A percentile compares a stretch with the other conserved stretches of the same genome.
These are phyloP conservation scores for Chytridiales sp. DNA, from an alignment of 371 early-diverging fungal genomes.

Conservation along the genomic window DNA sequence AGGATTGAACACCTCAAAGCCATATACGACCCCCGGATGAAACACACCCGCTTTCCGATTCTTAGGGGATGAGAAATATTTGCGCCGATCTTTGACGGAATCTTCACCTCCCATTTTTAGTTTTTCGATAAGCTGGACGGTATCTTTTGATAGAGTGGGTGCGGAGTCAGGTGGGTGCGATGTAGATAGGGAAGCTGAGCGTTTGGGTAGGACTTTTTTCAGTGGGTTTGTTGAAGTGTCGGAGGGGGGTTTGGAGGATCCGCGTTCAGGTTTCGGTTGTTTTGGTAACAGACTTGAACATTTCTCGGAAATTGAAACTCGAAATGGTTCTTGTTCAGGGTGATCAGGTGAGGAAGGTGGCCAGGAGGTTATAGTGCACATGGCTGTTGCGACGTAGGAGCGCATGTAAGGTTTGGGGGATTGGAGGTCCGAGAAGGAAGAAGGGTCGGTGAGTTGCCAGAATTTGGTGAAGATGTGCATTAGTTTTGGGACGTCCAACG, in stretches of 20 bases:
- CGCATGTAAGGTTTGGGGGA: slow-evolving; percentile 25
- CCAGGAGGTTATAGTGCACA: slow-evolving; percentile 28
- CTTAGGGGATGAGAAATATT: slow-evolving; percentile 17
- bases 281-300: no score
- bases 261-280: no score
- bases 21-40: slow-evolving; percentile 20
- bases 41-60: slow-evolving; percentile 22
- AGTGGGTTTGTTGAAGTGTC: no score
- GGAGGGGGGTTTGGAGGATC: no score
- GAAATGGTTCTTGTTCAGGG: slow-evolving; percentile 12
- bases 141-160: no score
- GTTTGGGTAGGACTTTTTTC: no score
- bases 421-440: slow-evolving; percentile 28
- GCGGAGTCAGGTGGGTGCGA: no score
- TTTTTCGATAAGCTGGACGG: slow-evolving; percentile 20
- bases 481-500: slow-evolving; percentile 23
- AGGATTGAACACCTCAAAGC: slow-evolving; percentile 32
- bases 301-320: slow-evolving; percentile 14
- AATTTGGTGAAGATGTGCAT: slow-evolving; percentile 26
- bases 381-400: slow-evolving; percentile 23
- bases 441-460: slow-evolving; percentile 21
- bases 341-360: background rate
- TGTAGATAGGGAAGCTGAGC: no score
- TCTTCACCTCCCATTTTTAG: slow-evolving; percentile 22
- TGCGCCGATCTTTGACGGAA: slow-evolving; percentile 21